Conservation (phyloP, 2,329 filamentous ascomycete genomes). For the Macrophomina tecta region DNA sequence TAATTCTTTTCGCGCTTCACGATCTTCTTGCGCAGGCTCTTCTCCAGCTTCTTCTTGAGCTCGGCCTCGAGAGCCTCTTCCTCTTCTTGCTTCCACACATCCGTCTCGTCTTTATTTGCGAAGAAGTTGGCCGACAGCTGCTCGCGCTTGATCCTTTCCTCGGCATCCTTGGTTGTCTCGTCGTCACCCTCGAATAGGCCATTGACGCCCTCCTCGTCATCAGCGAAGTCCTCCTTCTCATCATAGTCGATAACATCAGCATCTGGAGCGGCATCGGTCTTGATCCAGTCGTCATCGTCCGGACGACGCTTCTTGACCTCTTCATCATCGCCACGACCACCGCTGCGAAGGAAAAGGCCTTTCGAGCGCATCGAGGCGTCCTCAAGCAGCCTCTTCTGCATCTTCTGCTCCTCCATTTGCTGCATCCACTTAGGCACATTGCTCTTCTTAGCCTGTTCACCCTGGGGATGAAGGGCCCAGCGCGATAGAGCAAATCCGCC, state of each 20-base stretch:
- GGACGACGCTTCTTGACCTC: slow-evolving; percentile 47
- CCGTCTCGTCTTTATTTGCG: slow-evolving; percentile 61
- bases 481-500: slow-evolving; percentile 11
- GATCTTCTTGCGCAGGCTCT: slow-evolving; percentile 78
- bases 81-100: slow-evolving; percentile 70
- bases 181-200: slow-evolving; percentile 50
- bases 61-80: slow-evolving; percentile 72
- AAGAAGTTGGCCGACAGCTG: slow-evolving; percentile 90
- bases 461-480: slow-evolving; percentile 73
- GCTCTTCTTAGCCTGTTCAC: slow-evolving; percentile 69
- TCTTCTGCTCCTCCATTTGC: slow-evolving; percentile 59
- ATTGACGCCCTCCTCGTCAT: slow-evolving; percentile 72
- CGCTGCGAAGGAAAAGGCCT: slow-evolving; percentile 27
- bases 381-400: slow-evolving; percentile 34
- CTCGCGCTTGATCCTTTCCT: slow-evolving; percentile 71
- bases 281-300: slow-evolving; percentile 48
- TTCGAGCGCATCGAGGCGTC: slow-evolving; percentile 31
- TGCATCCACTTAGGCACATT: slow-evolving; percentile 60
- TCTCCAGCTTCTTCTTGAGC: slow-evolving; percentile 73
- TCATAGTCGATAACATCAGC: slow-evolving; percentile 72
- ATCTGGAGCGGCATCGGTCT: slow-evolving; percentile 59
- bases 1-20: slow-evolving; percentile 85
- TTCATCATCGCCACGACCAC: slow-evolving; percentile 39
- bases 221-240: slow-evolving; percentile 75
- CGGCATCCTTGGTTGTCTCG: slow-evolving; percentile 68